A percentile compares a stretch with the other conserved stretches of the same genome.
These are phyloP conservation scores for Gossypium ekmanianum DNA, from an alignment of 345 rosid genomes.

Conservation along the genomic window DNA sequence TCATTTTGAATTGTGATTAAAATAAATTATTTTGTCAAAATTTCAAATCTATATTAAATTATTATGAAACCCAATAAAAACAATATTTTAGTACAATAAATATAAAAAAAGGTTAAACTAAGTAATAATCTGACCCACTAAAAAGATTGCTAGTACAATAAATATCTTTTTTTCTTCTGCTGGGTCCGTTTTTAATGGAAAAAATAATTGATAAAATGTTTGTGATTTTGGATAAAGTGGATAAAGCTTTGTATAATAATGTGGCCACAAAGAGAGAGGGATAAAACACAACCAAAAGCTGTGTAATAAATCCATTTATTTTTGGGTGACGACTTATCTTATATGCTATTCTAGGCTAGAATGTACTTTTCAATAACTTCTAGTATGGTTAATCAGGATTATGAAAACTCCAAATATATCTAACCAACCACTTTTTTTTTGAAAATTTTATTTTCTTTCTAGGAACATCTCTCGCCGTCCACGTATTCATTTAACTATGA, in stretches of 20 bases:
- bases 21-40: no score
- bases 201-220: neutral
- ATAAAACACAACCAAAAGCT: no score
- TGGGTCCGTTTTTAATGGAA: neutral
- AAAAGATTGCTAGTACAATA: neutral
- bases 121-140: neutral
- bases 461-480: constrained; percentile 14
- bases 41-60: no score
- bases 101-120: no score
- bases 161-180: neutral
- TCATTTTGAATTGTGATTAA: neutral
- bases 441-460: neutral
- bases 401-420: neutral
- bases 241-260: constrained; percentile 10
- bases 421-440: neutral
- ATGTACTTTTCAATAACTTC: neutral
- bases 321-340: constrained; percentile 2
- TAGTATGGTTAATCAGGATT: no score
- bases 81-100: no score
- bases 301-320: no score
- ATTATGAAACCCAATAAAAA: no score
- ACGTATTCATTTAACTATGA: constrained; percentile 7
- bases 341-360: constrained; percentile 14
- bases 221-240: constrained; percentile 18
- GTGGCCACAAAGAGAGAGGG: no score